These are phyloP conservation scores for Dendrocalamus latiflorus DNA, from an alignment of 202 grass and related monocot genomes.

Conservation along the genomic window DNA sequence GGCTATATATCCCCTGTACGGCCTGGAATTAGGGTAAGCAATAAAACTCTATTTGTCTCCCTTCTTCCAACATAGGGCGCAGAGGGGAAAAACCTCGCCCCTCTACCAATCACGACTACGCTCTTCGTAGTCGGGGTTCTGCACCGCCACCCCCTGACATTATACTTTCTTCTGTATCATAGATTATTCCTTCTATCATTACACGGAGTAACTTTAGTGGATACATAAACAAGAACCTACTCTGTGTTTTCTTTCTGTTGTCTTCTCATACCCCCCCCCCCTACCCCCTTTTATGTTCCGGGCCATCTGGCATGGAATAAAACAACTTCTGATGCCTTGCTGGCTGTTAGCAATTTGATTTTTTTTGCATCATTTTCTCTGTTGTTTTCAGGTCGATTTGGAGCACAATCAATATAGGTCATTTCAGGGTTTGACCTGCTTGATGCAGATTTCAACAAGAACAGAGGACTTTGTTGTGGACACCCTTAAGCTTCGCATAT, in stretches of 20 bases:
- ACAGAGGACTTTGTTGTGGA: constrained; percentile 91
- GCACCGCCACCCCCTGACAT: too few species aligned
- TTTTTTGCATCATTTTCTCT: constrained; percentile 21
- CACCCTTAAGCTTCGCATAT: constrained; percentile 89
- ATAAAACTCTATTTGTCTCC: too few species aligned
- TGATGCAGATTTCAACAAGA: constrained; percentile 99
- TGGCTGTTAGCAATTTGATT: constrained; percentile 2
- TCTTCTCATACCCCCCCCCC: not conserved
- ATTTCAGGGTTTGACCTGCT: constrained; percentile 96
- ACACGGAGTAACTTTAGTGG: not conserved
- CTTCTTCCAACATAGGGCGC: too few species aligned
- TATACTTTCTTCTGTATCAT: not conserved
- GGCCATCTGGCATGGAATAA: not conserved
- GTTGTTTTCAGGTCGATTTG: constrained; percentile 85
- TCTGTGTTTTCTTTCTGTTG: constrained; percentile 3
- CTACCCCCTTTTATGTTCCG: constrained; percentile 12
- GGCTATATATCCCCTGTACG: too few species aligned
- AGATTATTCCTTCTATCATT: not conserved
- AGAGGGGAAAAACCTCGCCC: too few species aligned
- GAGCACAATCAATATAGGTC: constrained; percentile 98
- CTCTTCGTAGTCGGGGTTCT: too few species aligned
- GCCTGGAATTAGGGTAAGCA: too few species aligned
- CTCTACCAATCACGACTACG: too few species aligned
- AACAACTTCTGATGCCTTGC: not conserved
- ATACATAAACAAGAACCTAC: not conserved